These are phyloP conservation scores for Trichoderma asperelloides DNA, from an alignment of 495 filamentous ascomycete species.

Conservation along the genomic window DNA sequence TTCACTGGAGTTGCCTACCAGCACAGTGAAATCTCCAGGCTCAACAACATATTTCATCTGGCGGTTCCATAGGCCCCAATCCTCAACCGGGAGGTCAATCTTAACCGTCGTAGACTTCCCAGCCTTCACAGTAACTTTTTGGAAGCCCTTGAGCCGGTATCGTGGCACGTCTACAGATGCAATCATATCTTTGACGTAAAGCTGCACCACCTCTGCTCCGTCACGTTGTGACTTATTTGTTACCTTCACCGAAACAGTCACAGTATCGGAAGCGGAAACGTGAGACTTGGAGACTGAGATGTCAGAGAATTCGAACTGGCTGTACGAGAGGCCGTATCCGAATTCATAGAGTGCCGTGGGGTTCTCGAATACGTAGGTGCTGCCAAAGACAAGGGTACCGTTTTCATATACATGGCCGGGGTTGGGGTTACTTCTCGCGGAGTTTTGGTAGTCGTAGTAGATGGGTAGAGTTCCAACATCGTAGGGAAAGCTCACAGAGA, in stretches of 20 bases:
- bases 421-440: conserved; percentile 43
- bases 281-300: conserved; percentile 37
- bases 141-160: conserved; percentile 56
- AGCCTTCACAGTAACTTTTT: conserved; percentile 53
- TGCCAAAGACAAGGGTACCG: conserved; percentile 54
- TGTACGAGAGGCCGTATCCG: conserved; percentile 61
- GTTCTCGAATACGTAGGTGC: conserved; percentile 54
- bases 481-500: conserved; percentile 49
- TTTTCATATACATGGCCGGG: conserved; percentile 41
- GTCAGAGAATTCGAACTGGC: conserved; percentile 47
- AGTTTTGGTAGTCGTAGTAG: conserved; percentile 65
- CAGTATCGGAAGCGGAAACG: conserved; percentile 34
- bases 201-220: conserved; percentile 60
- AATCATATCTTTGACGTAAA: conserved; percentile 54
- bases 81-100: conserved; percentile 41
- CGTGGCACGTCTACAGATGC: conserved; percentile 58
- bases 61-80: conserved; percentile 52
- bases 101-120: conserved; percentile 49
- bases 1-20: conserved; percentile 47
- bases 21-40: conserved; percentile 51
- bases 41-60: conserved; percentile 61
- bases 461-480: conserved; percentile 57
- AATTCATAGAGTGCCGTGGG: conserved; percentile 55
- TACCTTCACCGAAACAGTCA: conserved; percentile 47
- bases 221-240: conserved; percentile 47